These are phyloP conservation scores for Tolypocladium amazonense DNA, from an alignment of 2,329 filamentous ascomycete species.

Conservation along the genomic window DNA sequence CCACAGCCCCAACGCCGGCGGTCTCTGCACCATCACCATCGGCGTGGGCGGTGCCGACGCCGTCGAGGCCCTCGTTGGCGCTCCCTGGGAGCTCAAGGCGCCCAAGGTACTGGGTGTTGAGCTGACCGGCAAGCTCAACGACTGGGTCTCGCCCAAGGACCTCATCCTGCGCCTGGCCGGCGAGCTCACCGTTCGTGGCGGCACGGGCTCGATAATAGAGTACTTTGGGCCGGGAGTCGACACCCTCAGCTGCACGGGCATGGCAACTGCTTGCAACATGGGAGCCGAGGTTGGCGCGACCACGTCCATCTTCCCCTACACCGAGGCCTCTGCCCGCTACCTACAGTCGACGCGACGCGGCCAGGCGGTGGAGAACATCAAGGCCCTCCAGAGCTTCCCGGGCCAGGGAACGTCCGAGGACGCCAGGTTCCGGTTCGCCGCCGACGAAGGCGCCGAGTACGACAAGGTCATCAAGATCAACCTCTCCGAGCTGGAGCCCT, in stretches of 20 bases:
- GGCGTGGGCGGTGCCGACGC: slow-evolving; percentile 96
- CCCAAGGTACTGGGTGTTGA: slow-evolving; percentile 82
- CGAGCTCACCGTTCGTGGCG: slow-evolving; percentile 81
- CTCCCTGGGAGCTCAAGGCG: slow-evolving; percentile 95
- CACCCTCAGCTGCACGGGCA: slow-evolving; percentile 81
- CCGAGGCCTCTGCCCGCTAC: slow-evolving; percentile 72
- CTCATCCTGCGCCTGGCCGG: slow-evolving; percentile 86
- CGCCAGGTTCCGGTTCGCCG: slow-evolving; percentile 55
- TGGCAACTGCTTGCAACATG: slow-evolving; percentile 90
- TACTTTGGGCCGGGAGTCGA: slow-evolving; percentile 87
- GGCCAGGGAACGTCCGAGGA: slow-evolving; percentile 29
- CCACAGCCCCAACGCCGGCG: slow-evolving; percentile 95
- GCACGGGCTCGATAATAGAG: slow-evolving; percentile 90
- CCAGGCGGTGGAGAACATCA: slow-evolving; percentile 56
- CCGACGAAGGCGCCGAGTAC: slow-evolving; percentile 76
- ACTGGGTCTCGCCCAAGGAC: slow-evolving; percentile 93
- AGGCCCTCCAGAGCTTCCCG: slow-evolving; percentile 46
- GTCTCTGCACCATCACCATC: slow-evolving; percentile 86
- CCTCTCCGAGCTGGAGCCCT: slow-evolving; percentile 80
- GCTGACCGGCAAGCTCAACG: slow-evolving; percentile 71
- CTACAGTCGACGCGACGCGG: slow-evolving; percentile 64
- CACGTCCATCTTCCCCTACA: slow-evolving; percentile 91
- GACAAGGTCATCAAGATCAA: slow-evolving; percentile 88
- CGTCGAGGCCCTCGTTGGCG: slow-evolving; percentile 90
- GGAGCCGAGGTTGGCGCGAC: slow-evolving; percentile 88